Percentiles rank a stretch among this genome's conserved stretches.
phyloP scores from a whole-genome alignment of 805 yeast species.

The Candida fluviatilis region DNA sequence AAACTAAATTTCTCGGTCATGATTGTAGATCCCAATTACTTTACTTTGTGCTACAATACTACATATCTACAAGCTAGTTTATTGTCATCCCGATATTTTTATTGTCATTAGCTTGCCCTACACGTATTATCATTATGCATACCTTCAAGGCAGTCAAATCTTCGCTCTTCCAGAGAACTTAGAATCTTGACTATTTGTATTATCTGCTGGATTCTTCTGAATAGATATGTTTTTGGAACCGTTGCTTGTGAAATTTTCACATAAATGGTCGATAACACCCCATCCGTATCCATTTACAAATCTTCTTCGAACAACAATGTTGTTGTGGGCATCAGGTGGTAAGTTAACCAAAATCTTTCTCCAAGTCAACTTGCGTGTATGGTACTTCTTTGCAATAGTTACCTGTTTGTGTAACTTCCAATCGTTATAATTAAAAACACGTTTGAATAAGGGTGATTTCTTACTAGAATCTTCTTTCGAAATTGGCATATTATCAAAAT shows the following conservation, averaged over 20 bases:
- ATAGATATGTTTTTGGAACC: background rate
- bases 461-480: constrained; percentile 13
- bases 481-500: constrained; percentile 24
- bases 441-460: constrained; percentile 6
- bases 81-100: too few relatives aligned
- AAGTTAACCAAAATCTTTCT: constrained; percentile 40
- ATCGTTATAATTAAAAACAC: constrained; percentile 24
- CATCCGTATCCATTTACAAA: constrained; percentile 45
- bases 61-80: too few relatives aligned
- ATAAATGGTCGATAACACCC: constrained; percentile 42
- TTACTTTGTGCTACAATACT: too few relatives aligned
- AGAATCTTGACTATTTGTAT: background rate
- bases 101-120: too few relatives aligned
- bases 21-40: too few relatives aligned
- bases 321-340: constrained; percentile 46
- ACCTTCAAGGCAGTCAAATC: background rate
- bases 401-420: constrained; percentile 39
- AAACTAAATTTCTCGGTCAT: too few relatives aligned
- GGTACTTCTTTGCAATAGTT: constrained; percentile 39
- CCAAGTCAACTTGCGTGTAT: constrained; percentile 33
- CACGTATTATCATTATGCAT: background rate
- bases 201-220: background rate
- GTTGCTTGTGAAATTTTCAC: constrained; percentile 15
- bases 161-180: background rate
- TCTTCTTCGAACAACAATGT: constrained; percentile 39